Percentiles rank a stretch among this genome's conserved stretches.
phyloP scores from a whole-genome alignment of 352 stramenopile species.

The Pythium folliculosum region DNA sequence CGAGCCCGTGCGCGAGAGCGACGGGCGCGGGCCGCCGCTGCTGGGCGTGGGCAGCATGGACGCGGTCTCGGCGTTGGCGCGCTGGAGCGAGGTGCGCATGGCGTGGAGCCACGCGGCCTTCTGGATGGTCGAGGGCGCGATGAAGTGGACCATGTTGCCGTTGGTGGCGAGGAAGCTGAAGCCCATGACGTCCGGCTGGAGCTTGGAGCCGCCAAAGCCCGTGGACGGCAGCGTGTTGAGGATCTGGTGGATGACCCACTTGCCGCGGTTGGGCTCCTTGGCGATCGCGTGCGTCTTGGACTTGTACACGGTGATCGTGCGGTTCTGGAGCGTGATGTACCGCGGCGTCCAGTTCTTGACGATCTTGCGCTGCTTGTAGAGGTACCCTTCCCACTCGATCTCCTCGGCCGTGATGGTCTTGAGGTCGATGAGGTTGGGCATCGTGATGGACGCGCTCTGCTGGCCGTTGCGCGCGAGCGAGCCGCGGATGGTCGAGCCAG shows the following conservation, averaged over 20 bases:
- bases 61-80: conserved; percentile 43
- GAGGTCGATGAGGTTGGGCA: conserved; percentile 85
- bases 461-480: conserved; percentile 24
- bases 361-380: conserved; percentile 90
- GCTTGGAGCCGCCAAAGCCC: conserved; percentile 77
- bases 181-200: conserved; percentile 73
- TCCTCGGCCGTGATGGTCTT: conserved; percentile 87
- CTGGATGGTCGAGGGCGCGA: conserved; percentile 69
- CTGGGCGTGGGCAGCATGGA: conserved; percentile 32
- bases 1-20: conserved; percentile 6
- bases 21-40: conserved; percentile 20
- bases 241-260: conserved; percentile 84
- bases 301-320: conserved; percentile 84
- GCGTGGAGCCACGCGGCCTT: conserved; percentile 86
- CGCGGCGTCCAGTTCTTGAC: conserved; percentile 89
- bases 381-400: conserved; percentile 87
- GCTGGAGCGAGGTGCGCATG: conserved; percentile 70
- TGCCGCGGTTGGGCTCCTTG: conserved; percentile 75
- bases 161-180: conserved; percentile 87
- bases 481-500: conserved; percentile 16
- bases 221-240: conserved; percentile 74
- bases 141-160: conserved; percentile 83
- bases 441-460: conserved; percentile 32
- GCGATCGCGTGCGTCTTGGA: conserved; percentile 84
- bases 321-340: conserved; percentile 86